Base-by-base conservation (phyloP, 2,329 filamentous ascomycete species). In the Passalora sequoiae region DNA sequence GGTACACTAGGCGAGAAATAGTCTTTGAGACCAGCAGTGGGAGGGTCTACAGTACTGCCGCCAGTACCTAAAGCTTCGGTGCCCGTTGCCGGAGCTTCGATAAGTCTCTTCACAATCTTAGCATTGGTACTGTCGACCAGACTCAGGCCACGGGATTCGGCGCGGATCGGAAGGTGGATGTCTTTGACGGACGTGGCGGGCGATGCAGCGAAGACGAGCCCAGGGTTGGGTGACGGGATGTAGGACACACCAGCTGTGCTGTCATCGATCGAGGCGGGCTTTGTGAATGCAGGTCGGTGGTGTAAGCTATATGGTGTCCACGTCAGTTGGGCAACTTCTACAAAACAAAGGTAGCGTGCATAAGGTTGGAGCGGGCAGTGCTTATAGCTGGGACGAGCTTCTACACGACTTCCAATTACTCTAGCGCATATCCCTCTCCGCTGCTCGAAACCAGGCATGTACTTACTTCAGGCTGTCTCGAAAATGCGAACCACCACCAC, bases 41-140 rank as follows among this genome's bases (percentile, higher is more conserved):
- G 38, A 1, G 24, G 37, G 6, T 36, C 49, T 40, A 44, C 24
- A 21, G 37, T 29, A 21, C 41, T 43, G 35, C 21, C 25, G 36
- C 28, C 35, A 22, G 39, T 42, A 19, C 24, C 29, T 8, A 45
- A 20, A 15, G 30, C 29, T 35, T 29, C 38, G 22, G 43, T 51
- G 12, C 55, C 38, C 6, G 43, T 49, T 40, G 69, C 59, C 20
- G 67, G 66, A 37, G 70, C 60, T 53, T 74, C 69, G 49, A 81
- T 69, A 36, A 81, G 68, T 8, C 74, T 74, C 50, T 69, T 73
- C 56, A 78, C 77, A 40, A 67, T 55, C 43, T 57, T 60, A 22
- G 63, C 65, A 68, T 69, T 66, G 51, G 67, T 56, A 52, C 56
- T 57, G 43, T 57, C 56, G 36, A 66, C 61, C 38, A 68, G 54